Evolutionary conservation across 2,329 filamentous ascomycete species (phyloP).

Genomic region (Fusarium sp.): DNA sequence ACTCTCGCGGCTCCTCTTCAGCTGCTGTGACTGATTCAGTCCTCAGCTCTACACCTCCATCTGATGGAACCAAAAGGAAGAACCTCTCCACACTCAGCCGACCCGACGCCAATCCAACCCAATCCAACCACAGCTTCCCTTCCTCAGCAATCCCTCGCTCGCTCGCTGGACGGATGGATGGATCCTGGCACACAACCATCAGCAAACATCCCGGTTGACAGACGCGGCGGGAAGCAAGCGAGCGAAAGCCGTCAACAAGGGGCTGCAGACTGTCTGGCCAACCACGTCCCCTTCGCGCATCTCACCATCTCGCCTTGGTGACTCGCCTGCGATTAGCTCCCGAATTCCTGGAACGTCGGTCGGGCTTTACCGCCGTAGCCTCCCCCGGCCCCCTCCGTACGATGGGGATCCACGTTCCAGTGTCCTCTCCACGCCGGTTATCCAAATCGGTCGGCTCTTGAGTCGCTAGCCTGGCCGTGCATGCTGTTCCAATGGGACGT

Average conservation of each 20-base stretch:
- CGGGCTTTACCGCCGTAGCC: constrained; percentile 31
- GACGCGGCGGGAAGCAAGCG: constrained; percentile 44
- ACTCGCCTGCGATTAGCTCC: constrained; percentile 42
- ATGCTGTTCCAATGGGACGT: constrained; percentile 31
- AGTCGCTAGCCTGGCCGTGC: constrained; percentile 11
- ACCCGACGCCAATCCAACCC: constrained; percentile 21
- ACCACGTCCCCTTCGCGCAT: constrained; percentile 37
- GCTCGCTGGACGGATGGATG: neutral
- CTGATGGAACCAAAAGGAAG: neutral
- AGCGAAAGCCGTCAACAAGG: constrained; percentile 40
- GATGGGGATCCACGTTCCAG: constrained; percentile 30
- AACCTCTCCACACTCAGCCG: constrained; percentile 12
- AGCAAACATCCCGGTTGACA: constrained; percentile 40
- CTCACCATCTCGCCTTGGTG: constrained; percentile 42
- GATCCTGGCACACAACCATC: constrained; percentile 5
- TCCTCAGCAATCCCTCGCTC: constrained; percentile 4
- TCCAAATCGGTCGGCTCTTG: constrained; percentile 37
- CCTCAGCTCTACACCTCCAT: neutral
- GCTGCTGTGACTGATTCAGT: neutral
- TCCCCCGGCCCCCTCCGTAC: constrained; percentile 12
- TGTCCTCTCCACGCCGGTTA: constrained; percentile 35
- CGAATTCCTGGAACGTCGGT: constrained; percentile 38
- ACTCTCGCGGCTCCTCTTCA: neutral
- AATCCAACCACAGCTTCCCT: constrained; percentile 22
- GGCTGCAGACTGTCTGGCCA: constrained; percentile 29